These are phyloP conservation scores for Macrophomina pseudophaseolina DNA, from an alignment of 2,329 filamentous ascomycete genomes.

Conservation along the genomic window DNA sequence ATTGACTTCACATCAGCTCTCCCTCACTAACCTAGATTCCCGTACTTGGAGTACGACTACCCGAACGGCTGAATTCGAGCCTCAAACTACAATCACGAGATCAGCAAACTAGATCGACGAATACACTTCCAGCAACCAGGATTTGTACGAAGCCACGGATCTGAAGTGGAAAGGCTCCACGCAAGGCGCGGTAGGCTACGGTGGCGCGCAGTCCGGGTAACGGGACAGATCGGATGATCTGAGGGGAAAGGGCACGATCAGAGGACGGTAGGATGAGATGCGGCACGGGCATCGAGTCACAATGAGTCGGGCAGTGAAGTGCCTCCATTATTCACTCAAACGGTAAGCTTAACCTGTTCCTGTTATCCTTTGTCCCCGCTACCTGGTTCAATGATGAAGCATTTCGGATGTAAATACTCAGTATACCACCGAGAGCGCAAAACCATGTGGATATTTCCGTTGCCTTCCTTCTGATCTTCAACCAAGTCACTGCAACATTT, in stretches of 20 bases:
- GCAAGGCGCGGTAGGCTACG: neutral
- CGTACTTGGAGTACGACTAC: neutral
- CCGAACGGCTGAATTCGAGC: neutral
- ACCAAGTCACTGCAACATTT: neutral
- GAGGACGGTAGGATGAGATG: conserved; percentile 1
- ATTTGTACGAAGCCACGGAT: neutral
- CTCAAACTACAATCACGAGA: neutral
- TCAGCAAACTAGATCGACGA: neutral
- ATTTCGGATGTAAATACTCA: conserved; percentile 95
- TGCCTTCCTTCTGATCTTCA: conserved; percentile 97
- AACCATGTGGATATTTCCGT: conserved; percentile 97
- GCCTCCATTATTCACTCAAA: neutral
- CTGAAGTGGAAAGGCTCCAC: neutral
- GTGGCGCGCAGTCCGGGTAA: neutral
- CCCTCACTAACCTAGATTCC: neutral
- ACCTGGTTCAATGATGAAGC: conserved; percentile 73
- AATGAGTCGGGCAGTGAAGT: conserved; percentile 17
- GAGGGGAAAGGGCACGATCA: conserved; percentile 5
- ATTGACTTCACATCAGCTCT: neutral
- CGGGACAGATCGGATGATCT: neutral
- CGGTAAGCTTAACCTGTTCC: conserved; percentile 20
- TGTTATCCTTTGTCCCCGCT: neutral
- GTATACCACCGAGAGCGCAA: conserved; percentile 90
- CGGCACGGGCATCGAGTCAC: conserved; percentile 2
- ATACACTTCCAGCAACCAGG: neutral